Conservation (phyloP, 495 filamentous ascomycete genomes). For the Penicillium parvum region DNA sequence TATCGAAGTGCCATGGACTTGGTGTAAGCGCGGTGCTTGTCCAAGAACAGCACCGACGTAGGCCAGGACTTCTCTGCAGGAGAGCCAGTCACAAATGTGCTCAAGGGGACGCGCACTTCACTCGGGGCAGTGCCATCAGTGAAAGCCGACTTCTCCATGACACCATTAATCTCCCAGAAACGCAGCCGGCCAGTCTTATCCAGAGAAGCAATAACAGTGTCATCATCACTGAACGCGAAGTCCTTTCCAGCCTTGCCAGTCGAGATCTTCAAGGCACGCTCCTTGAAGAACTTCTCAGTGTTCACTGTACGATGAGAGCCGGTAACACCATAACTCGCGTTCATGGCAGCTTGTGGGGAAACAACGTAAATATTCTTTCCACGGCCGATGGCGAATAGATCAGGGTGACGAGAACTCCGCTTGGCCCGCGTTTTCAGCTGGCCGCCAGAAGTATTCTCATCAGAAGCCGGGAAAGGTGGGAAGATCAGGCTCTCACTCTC, state of each 20-base stretch:
- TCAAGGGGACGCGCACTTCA: constrained; percentile 72
- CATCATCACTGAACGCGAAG: constrained; percentile 95
- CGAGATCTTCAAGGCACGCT: constrained; percentile 83
- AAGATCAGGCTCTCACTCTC: constrained; percentile 77
- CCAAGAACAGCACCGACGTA: constrained; percentile 90
- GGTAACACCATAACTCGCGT: constrained; percentile 62
- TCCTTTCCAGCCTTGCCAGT: constrained; percentile 98
- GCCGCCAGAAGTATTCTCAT: constrained; percentile 78
- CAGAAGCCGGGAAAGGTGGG: constrained; percentile 68
- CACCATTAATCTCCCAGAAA: constrained; percentile 90
- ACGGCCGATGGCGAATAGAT: constrained; percentile 90
- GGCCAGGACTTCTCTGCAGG: constrained; percentile 88
- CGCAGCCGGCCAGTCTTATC: constrained; percentile 93
- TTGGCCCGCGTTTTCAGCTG: constrained; percentile 94
- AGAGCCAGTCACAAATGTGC: constrained; percentile 72
- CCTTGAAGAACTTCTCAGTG: constrained; percentile 77
- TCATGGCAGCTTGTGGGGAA: constrained; percentile 71
- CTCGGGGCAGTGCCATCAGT: constrained; percentile 50
- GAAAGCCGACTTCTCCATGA: constrained; percentile 57
- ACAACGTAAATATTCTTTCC: constrained; percentile 94
- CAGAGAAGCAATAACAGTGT: constrained; percentile 86
- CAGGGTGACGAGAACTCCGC: constrained; percentile 77
- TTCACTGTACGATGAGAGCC: constrained; percentile 72
- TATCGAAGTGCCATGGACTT: constrained; percentile 85
- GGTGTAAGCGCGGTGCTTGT: constrained; percentile 86